Base-by-base conservation (phyloP, 2,329 filamentous ascomycete species). In the Fusarium pilosicola region DNA sequence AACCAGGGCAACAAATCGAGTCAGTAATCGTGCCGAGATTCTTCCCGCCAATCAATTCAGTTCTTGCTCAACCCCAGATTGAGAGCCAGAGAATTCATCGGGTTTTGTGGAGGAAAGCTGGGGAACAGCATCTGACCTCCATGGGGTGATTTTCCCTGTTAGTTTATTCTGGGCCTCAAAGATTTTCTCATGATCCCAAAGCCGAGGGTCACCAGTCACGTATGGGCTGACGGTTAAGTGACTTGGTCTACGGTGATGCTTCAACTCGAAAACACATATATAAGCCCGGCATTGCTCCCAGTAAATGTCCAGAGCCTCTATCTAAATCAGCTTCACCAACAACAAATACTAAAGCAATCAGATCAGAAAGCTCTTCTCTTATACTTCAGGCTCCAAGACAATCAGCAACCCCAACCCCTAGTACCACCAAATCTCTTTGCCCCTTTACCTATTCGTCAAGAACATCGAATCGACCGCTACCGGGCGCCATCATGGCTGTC, bases 91-190 rank as follows among this genome's bases (percentile, higher is more conserved):
- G 56, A 69, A 62, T 52, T 48, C 60, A 44, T 44, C 28, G 32
- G 36, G 17, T 46, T 48, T 48, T 65, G 59, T 68, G 67, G 67
- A 68, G 59, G 49, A 58, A 54, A 57, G 17, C 65, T 34, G 67
- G 65, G 67, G 58, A 67, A 54, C 15, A 39, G 41, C 65, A 56
- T 44, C 49, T 70, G 58, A 70, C 36, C 67, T 70, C 67, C 67
- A 58, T 70, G 58, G 67, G 67, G 65, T 69, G 65, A 70, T 32
- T 12, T 45, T 34, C 17, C 28, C 14, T 34, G 20, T 22, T 61
- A 34, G 22, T 42, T 39, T 42, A 55, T 41, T 55, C 36, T 22
- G 32, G 46, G 12, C 28, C 24, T 58, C n/a, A 36, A 39, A 46
- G 5, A 14, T 59, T 63, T 44, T 48, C n/a, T 34, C 42, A 28